phyloP scores from a whole-genome alignment of 2,329 filamentous ascomycete species.

The Fusarium sublunatum region DNA sequence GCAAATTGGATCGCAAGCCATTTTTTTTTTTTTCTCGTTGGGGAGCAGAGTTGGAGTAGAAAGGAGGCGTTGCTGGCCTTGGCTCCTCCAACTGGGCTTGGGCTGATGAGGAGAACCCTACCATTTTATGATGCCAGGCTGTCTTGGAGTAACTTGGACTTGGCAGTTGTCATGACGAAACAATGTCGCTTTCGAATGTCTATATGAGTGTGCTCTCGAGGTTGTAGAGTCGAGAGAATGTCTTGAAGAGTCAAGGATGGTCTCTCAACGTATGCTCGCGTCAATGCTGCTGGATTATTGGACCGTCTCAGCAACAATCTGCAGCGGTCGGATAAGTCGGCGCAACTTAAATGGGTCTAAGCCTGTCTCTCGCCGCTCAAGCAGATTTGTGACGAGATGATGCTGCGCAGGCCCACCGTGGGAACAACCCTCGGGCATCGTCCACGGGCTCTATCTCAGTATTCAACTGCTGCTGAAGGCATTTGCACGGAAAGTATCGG shows the following conservation, averaged over 20 bases:
- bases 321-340: slow-evolving; percentile 30
- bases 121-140: neutral
- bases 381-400: slow-evolving; percentile 29
- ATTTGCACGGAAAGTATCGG: slow-evolving; percentile 27
- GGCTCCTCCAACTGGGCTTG: slow-evolving; percentile 36
- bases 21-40: neutral
- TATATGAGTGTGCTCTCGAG: slow-evolving; percentile 6
- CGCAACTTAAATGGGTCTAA: slow-evolving; percentile 28
- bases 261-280: neutral
- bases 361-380: slow-evolving; percentile 4
- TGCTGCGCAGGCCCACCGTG: slow-evolving; percentile 23
- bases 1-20: neutral
- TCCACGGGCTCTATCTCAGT: slow-evolving; percentile 27
- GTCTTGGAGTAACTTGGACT: slow-evolving; percentile 36
- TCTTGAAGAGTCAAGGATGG: neutral
- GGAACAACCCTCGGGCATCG: slow-evolving; percentile 28
- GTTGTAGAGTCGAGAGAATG: neutral
- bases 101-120: slow-evolving; percentile 34
- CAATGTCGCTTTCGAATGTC: neutral
- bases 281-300: neutral
- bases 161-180: slow-evolving; percentile 27
- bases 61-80: neutral
- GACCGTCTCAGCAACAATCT: neutral
- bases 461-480: slow-evolving; percentile 2
- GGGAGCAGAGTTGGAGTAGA: slow-evolving; percentile 8